phyloP scores from a whole-genome alignment of 1,139 yeast species.

The Pichia sp. region DNA sequence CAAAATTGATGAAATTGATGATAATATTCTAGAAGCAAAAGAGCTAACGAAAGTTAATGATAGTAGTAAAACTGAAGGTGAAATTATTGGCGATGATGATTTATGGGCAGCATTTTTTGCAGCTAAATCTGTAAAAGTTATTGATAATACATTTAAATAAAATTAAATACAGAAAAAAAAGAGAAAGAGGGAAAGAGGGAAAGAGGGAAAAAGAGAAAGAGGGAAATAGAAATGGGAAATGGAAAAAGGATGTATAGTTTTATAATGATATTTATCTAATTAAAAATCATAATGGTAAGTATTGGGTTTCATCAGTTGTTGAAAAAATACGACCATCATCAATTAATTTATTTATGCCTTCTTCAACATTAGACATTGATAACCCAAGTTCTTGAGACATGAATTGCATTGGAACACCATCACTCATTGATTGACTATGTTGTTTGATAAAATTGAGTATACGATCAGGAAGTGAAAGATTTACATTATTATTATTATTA shows the following conservation, averaged over 20 bases:
- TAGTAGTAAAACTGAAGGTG: slow-evolving; percentile 47
- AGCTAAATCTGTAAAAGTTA: slow-evolving; percentile 23
- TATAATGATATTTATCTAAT: no score
- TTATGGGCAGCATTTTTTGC: slow-evolving; percentile 56
- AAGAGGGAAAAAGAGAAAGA: no score
- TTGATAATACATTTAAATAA: slow-evolving; percentile 17
- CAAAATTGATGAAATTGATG: slow-evolving; percentile 27
- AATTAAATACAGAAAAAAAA: neutral
- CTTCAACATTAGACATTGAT: slow-evolving; percentile 30
- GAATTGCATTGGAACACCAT: slow-evolving; percentile 63
- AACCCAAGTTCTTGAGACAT: slow-evolving; percentile 51
- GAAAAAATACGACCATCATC: slow-evolving; percentile 62
- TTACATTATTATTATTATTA: slow-evolving; percentile 11
- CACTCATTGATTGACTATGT: slow-evolving; percentile 53
- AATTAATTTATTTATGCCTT: slow-evolving; percentile 45
- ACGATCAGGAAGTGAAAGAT: slow-evolving; percentile 6
- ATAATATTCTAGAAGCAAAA: slow-evolving; percentile 32
- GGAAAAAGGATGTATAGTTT: no score
- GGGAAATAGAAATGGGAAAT: no score
- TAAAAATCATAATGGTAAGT: slow-evolving; percentile 10
- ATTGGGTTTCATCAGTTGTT: slow-evolving; percentile 43
- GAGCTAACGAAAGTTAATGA: slow-evolving; percentile 36
- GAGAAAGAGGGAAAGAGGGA: no score
- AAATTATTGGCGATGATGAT: slow-evolving; percentile 47
- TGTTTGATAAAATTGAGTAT: slow-evolving; percentile 35